Percentiles rank a stretch among this genome's conserved stretches.
Evolutionary conservation across 768 basidiomycete species (phyloP).

Genomic region (Baorangia bicolor): DNA sequence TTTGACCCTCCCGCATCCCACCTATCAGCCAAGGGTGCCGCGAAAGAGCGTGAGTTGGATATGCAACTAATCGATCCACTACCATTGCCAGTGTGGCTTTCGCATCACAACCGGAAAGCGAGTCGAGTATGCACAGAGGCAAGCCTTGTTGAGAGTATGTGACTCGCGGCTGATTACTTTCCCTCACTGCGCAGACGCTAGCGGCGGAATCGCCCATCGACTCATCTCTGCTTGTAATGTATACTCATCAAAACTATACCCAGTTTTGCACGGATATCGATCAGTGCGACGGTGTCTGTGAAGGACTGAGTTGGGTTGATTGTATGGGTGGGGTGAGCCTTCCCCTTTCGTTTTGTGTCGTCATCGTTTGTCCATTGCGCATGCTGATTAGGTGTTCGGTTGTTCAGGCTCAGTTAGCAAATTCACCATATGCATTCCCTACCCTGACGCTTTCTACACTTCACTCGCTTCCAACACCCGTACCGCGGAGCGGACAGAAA

Average conservation of each 20-base stretch:
- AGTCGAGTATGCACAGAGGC: slow-evolving; percentile 82
- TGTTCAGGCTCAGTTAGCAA: slow-evolving; percentile 58
- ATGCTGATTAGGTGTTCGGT: background rate
- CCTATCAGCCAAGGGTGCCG: slow-evolving; percentile 59
- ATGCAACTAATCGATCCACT: slow-evolving; percentile 51
- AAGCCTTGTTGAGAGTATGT: slow-evolving; percentile 14
- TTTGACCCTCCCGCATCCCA: slow-evolving; percentile 62
- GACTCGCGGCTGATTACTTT: background rate
- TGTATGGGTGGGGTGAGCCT: slow-evolving; percentile 55
- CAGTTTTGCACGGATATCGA: slow-evolving; percentile 81
- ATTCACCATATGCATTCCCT: slow-evolving; percentile 81
- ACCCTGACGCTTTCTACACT: slow-evolving; percentile 77
- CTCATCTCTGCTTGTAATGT: slow-evolving; percentile 82
- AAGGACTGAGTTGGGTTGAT: slow-evolving; percentile 79
- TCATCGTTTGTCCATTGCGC: background rate
- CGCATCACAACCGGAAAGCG: slow-evolving; percentile 56
- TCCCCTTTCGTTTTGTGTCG: background rate
- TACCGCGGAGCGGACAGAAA: slow-evolving; percentile 75
- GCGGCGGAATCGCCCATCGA: slow-evolving; percentile 90
- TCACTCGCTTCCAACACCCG: slow-evolving; percentile 87
- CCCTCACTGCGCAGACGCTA: slow-evolving; percentile 45
- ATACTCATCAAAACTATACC: slow-evolving; percentile 92
- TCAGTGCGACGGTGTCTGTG: slow-evolving; percentile 65
- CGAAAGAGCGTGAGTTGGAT: slow-evolving; percentile 60
- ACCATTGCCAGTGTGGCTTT: slow-evolving; percentile 57